Percentiles rank a stretch among this genome's conserved stretches.
These are phyloP conservation scores for Pontederia paniculata DNA, from an alignment of 176 grass and related monocot species.

Conservation along the genomic window DNA sequence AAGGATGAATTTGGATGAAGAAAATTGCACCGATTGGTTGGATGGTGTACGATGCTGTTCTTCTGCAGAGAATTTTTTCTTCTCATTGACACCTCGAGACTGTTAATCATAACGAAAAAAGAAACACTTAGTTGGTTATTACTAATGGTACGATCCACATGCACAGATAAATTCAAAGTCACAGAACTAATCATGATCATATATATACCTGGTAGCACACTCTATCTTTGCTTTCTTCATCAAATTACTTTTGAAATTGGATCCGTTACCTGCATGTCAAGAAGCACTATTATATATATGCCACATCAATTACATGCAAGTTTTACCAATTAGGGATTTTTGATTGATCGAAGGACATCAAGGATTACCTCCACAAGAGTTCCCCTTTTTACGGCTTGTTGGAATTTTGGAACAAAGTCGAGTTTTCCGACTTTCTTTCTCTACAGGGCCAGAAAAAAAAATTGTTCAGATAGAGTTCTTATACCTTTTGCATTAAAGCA, in stretches of 20 bases:
- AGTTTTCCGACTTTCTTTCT: slow-evolving; percentile 32
- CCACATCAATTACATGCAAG: neutral
- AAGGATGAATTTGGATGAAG: neutral
- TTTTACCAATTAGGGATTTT: neutral
- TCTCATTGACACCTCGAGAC: slow-evolving; percentile 23
- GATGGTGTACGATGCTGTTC: neutral
- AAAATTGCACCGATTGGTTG: neutral
- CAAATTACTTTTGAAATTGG: slow-evolving; percentile 28
- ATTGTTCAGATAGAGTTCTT: neutral
- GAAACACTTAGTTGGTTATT: neutral
- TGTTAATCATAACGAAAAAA: slow-evolving; percentile 1
- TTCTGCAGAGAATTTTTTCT: slow-evolving; percentile 16
- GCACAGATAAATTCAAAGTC: neutral
- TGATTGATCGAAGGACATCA: no score
- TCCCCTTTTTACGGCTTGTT: slow-evolving; percentile 26
- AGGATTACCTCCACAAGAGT: slow-evolving; percentile 38
- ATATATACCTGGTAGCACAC: slow-evolving; percentile 24
- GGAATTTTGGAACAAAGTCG: slow-evolving; percentile 38
- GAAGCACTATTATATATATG: neutral
- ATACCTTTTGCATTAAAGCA: no score
- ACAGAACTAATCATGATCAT: neutral
- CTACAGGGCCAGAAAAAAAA: slow-evolving; percentile 17
- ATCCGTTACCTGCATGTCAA: slow-evolving; percentile 23
- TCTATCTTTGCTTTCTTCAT: slow-evolving; percentile 49
- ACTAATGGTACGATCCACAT: neutral